These are phyloP conservation scores for Zymoseptoria passerinii DNA, from an alignment of 2,329 filamentous ascomycete genomes.

Conservation along the genomic window DNA sequence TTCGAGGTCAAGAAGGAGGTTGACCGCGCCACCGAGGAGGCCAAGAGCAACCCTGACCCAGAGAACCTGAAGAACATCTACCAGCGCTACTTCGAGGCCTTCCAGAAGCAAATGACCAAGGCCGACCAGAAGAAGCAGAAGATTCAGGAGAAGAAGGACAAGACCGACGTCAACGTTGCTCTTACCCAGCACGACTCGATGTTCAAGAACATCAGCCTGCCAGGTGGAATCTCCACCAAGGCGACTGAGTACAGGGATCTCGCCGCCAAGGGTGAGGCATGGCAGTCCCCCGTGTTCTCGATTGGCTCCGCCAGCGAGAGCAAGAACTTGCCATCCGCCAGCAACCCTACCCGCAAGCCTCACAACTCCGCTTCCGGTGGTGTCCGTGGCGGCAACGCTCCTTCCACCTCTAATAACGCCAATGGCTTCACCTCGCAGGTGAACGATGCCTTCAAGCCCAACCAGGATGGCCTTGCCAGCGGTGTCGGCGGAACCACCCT, in stretches of 20 bases:
- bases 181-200: conserved; percentile 83
- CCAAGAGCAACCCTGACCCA: conserved; percentile 55
- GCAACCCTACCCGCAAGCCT: conserved; percentile 50
- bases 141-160: conserved; percentile 40
- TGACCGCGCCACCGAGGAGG: conserved; percentile 59
- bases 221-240: conserved; percentile 84
- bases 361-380: conserved; percentile 39
- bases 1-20: conserved; percentile 78
- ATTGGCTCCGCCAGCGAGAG: conserved; percentile 72
- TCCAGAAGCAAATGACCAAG: conserved; percentile 64
- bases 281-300: conserved; percentile 90
- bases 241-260: conserved; percentile 88
- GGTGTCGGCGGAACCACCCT: conserved; percentile 21
- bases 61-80: conserved; percentile 75
- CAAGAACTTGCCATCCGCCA: conserved; percentile 55
- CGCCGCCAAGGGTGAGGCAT: conserved; percentile 78
- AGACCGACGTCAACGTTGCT: conserved; percentile 74
- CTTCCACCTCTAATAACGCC: conserved; percentile 9
- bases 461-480: conserved; percentile 9
- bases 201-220: conserved; percentile 79
- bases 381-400: not conserved
- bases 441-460: conserved; percentile 17
- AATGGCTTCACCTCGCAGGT: conserved; percentile 37
- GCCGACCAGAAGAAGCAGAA: conserved; percentile 69
- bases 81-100: conserved; percentile 68